Base-by-base conservation (phyloP, 2,329 filamentous ascomycete genomes). In the Rhynchosporium graminicola region DNA sequence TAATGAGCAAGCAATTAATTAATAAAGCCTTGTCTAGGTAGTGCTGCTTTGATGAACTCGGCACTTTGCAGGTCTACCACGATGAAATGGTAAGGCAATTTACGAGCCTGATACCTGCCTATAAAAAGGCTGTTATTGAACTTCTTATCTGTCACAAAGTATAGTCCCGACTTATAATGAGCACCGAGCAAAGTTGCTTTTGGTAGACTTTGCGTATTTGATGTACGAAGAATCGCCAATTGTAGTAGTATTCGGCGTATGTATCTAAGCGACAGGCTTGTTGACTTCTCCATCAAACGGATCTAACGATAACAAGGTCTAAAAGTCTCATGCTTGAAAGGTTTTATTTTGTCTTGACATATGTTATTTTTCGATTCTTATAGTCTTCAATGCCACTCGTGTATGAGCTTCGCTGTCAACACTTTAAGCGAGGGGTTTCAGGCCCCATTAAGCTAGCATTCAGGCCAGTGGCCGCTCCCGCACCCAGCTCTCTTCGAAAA, bases 391-490 rank as follows among this genome's bases (percentile, higher is more conserved):
- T 36, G 33, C 1, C 33, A 10, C 33, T 36, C 20, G 20, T 20
- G 20, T 20, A 20, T 20, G 20, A 20, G 9, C 33, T 36, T 36
- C 33, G 2, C 33, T 6, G 33, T 36, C 1, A 36, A 36, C 1
- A 36, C 33, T 6, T 6, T 36, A 36, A 13, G 47, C 13, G 29
- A 50, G 47, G 29, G 31, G 12, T 33, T 50, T n/a, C 29, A 50
- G 47, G 47, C 28, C 12, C n/a, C 36, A 40, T 40, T 28, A 54
- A 40, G 36, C 51, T 54, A 40, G 38, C 38, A 40, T 54, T 54
- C 51, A 28, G 50, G 50, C n/a, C 51, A 52, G n/a, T 42, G 12
- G 51, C 33, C 20, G 15, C 36, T 20, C 48, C 20, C 36, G 13
- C 38, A 1, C 33, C 33, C 20, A 40, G 51, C 12, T 52, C 31